Evolutionary conservation across 2,329 filamentous ascomycete genomes (phyloP).

Genomic region (Fusarium sp.): DNA sequence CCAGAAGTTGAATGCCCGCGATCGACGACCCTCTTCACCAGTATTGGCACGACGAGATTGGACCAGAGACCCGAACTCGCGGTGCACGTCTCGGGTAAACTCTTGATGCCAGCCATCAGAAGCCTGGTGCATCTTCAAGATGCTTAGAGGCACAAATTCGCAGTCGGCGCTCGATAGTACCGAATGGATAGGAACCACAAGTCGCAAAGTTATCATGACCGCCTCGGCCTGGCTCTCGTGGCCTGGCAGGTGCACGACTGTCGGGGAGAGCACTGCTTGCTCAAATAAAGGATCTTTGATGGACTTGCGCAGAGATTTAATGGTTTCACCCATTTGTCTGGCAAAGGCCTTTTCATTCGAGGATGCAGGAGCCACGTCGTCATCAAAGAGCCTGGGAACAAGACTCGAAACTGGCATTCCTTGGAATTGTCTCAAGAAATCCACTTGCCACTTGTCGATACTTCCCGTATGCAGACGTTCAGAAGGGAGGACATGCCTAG

Average conservation of each 20-base stretch:
- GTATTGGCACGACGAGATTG: conserved; percentile 34
- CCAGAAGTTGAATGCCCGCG: conserved; percentile 12
- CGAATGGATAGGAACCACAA: conserved; percentile 71
- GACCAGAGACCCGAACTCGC: conserved; percentile 66
- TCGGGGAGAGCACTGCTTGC: conserved; percentile 57
- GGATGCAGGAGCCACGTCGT: conserved; percentile 48
- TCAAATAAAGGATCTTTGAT: conserved; percentile 59
- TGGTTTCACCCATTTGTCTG: conserved; percentile 55
- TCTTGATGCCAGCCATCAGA: conserved; percentile 68
- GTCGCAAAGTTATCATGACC: conserved; percentile 64
- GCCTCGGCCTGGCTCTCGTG: conserved; percentile 12
- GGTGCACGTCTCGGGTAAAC: conserved; percentile 70
- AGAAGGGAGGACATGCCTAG: conserved; percentile 70
- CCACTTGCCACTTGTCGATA: conserved; percentile 66
- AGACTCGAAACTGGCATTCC: conserved; percentile 52
- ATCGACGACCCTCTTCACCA: background rate
- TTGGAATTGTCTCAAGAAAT: conserved; percentile 64
- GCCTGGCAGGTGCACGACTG: conserved; percentile 57
- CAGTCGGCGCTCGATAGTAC: conserved; percentile 62
- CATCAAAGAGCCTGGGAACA: conserved; percentile 48
- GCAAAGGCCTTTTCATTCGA: conserved; percentile 58
- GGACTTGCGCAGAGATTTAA: conserved; percentile 54
- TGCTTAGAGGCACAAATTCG: conserved; percentile 69
- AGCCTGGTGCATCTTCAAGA: conserved; percentile 75
- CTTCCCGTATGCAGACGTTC: conserved; percentile 63